These are phyloP conservation scores for Suhomyces wounanorum DNA, from an alignment of 1,139 yeast species.

Conservation along the genomic window DNA sequence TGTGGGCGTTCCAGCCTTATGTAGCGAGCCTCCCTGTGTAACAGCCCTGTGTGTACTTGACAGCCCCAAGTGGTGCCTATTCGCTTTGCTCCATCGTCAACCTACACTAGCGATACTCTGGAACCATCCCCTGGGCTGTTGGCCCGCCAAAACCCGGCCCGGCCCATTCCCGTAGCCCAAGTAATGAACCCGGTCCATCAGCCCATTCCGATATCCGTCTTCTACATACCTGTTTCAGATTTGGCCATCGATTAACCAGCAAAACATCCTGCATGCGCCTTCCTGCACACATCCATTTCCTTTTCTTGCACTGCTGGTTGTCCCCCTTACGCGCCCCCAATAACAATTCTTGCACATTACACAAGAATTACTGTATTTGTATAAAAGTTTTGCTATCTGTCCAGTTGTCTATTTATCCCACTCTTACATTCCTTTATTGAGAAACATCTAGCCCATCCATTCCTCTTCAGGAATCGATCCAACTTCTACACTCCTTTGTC, in stretches of 20 bases:
- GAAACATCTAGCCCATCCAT: constrained; percentile 2
- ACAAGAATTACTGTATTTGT: constrained; percentile 15
- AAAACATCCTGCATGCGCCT: background rate
- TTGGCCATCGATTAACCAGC: background rate
- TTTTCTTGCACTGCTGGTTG: constrained; percentile 6
- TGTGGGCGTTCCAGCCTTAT: background rate
- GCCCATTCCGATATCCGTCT: background rate
- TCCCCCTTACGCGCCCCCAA: constrained; percentile 12
- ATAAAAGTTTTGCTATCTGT: constrained; percentile 13
- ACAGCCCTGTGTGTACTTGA: background rate
- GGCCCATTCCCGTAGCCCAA: background rate
- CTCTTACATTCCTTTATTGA: constrained; percentile 9
- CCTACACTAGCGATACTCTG: too few species aligned
- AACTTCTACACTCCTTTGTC: constrained; percentile 12
- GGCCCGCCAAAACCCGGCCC: background rate
- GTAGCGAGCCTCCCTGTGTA: background rate
- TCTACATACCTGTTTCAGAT: background rate
- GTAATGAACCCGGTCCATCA: background rate
- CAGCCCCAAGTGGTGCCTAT: too few species aligned
- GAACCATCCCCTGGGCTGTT: background rate
- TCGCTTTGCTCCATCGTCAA: too few species aligned
- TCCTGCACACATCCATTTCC: background rate
- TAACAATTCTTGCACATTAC: constrained; percentile 3
- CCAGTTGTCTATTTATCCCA: constrained; percentile 2
- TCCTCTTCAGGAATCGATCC: constrained; percentile 10